Percentiles rank a stretch among this genome's conserved stretches.
These are phyloP conservation scores for Porcisia deanei DNA, from an alignment of 208 protist genomes.

Conservation along the genomic window DNA sequence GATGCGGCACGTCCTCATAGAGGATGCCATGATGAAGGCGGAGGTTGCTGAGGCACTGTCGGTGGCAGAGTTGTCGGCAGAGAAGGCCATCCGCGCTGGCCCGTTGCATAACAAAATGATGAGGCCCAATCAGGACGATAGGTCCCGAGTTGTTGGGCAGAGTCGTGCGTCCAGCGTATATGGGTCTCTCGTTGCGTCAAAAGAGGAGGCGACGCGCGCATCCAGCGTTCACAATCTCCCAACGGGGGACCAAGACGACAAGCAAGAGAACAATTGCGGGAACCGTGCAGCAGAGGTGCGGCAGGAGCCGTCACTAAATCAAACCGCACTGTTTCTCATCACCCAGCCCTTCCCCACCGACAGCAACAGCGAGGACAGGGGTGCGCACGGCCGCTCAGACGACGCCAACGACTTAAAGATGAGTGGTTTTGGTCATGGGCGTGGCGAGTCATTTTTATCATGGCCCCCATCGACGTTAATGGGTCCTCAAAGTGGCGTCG, in stretches of 20 bases:
- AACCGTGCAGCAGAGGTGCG: constrained; percentile 18
- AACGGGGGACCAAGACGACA: background rate
- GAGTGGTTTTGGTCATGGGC: background rate
- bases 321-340: background rate
- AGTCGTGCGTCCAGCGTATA: background rate
- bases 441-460: background rate
- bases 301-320: constrained; percentile 20
- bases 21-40: constrained; percentile 57
- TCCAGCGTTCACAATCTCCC: background rate
- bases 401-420: background rate
- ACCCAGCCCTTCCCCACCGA: background rate
- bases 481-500: background rate
- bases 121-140: background rate
- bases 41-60: constrained; percentile 59
- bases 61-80: constrained; percentile 57
- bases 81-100: constrained; percentile 36
- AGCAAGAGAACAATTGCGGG: background rate
- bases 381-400: background rate
- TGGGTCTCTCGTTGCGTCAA: background rate
- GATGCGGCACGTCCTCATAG: constrained; percentile 45
- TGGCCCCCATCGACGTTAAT: background rate
- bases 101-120: constrained; percentile 22
- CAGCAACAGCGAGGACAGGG: background rate
- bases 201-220: background rate
- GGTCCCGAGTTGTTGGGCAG: constrained; percentile 12